Conservation (phyloP, 2,329 filamentous ascomycete species). For the Lecanoromycetidae sp. region DNA sequence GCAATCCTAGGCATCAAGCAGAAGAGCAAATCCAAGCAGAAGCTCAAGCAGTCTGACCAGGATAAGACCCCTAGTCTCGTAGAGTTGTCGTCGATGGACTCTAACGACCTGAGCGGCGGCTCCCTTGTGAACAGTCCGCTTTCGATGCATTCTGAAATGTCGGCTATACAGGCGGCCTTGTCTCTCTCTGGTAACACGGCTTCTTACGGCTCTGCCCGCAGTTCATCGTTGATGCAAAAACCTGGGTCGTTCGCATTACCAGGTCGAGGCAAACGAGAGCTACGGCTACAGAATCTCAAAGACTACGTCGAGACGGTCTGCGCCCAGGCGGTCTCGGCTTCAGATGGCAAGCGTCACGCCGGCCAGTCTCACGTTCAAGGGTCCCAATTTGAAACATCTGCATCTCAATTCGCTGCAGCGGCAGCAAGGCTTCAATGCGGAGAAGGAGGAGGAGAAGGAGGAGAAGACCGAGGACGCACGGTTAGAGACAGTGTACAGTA, state of each 20-base stretch:
- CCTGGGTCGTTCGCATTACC: slow-evolving; percentile 37
- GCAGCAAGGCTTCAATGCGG: slow-evolving; percentile 20
- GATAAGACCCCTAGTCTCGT: not conserved
- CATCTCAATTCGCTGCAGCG: slow-evolving; percentile 30
- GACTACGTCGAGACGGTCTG: slow-evolving; percentile 36
- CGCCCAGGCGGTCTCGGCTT: slow-evolving; percentile 7
- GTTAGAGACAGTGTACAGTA: not conserved
- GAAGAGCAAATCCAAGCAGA: slow-evolving; percentile 27
- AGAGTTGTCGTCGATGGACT: not conserved
- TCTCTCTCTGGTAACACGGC: slow-evolving; percentile 34
- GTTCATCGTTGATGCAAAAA: slow-evolving; percentile 36
- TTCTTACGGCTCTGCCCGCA: slow-evolving; percentile 21
- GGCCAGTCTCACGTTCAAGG: slow-evolving; percentile 27
- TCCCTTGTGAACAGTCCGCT: slow-evolving; percentile 33
- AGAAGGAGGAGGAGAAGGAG: slow-evolving; percentile 23
- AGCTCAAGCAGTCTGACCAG: slow-evolving; percentile 21
- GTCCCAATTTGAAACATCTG: slow-evolving; percentile 36
- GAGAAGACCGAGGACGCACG: slow-evolving; percentile 20
- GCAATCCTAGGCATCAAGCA: slow-evolving; percentile 23
- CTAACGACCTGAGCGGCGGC: slow-evolving; percentile 21
- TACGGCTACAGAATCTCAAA: slow-evolving; percentile 33
- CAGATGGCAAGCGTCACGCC: slow-evolving; percentile 23
- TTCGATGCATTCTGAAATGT: slow-evolving; percentile 45
- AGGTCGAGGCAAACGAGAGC: slow-evolving; percentile 37
- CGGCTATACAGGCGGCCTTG: slow-evolving; percentile 40